Base-by-base conservation (phyloP, 2,329 filamentous ascomycete genomes). In the Chaetomium strumarium region DNA sequence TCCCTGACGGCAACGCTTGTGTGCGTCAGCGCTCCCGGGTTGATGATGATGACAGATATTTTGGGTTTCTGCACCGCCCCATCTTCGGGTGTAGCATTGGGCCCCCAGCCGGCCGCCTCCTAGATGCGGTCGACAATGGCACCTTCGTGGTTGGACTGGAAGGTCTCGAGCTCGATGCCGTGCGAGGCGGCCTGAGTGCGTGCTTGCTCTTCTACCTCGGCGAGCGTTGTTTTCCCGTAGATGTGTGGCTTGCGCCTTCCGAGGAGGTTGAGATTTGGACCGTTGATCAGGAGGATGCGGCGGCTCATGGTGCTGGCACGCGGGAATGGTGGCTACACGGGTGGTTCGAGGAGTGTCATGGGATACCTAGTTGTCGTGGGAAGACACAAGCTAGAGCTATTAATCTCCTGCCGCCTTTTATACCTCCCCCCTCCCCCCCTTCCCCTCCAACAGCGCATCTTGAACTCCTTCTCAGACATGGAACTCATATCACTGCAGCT, bases 191-290 rank as follows among this genome's bases (percentile, higher is more conserved):
- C 80, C 55, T 84, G 80, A 0, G 69, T 55, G 45, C 71, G 63
- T 20, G 78, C 77, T 10, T 70, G 60, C 2, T 67, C 54, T 43
- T 81, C 74, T 14, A 91, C 76, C 58, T 88, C 79, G 17, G 72
- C 46, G 12, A 91, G 80, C 0, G 86, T 89, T 0, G 81, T 83
- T 55, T 73, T 75, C 64, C 87, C 87, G 71, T 91, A 90, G 62
- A 89, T 77, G 29, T 81, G 72, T 14, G 87, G 86, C 66, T 92
- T 86, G 19, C 88, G 78, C 12, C 80, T 85, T 34, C 87, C 87
- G 30, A 91, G 78, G 46, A 91, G 83, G 70, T 90, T 90, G 62
- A 91, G 83, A 67, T 91, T 91, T 31, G 86, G 86, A n/a, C 87
- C 86, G 68, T 90, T 90, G 72, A 90, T 82, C 59, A 90, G 75